phyloP scores from a whole-genome alignment of 108 stramenopile genomes.

The Nitzschia palea region DNA sequence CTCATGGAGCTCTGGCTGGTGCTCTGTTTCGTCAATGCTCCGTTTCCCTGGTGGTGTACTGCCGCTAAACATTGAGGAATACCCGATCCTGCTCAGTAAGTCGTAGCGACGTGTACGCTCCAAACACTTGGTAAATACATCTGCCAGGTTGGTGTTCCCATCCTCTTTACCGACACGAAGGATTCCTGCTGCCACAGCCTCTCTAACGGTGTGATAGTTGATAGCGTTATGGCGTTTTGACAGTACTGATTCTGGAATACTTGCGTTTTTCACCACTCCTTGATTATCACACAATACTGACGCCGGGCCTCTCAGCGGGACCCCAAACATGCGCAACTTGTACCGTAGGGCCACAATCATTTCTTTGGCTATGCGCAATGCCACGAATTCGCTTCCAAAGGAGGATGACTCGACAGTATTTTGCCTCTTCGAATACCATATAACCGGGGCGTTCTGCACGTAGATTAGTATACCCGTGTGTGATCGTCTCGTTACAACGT shows the following conservation, averaged over 20 bases:
- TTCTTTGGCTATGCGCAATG: slow-evolving; percentile 34
- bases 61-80: too few species aligned
- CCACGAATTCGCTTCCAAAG: slow-evolving; percentile 53
- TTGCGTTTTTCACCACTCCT: slow-evolving; percentile 36
- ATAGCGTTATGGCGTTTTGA: slow-evolving; percentile 44
- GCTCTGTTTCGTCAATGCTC: too few species aligned
- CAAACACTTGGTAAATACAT: slow-evolving; percentile 43
- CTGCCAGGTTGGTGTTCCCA: slow-evolving; percentile 37
- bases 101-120: not conserved
- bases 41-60: too few species aligned
- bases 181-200: slow-evolving; percentile 39
- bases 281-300: slow-evolving; percentile 47
- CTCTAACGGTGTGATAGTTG: slow-evolving; percentile 38
- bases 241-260: slow-evolving; percentile 34
- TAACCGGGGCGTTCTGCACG: slow-evolving; percentile 48
- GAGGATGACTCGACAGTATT: slow-evolving; percentile 54
- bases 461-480: slow-evolving; percentile 57
- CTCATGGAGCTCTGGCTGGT: too few species aligned
- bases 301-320: slow-evolving; percentile 39
- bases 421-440: slow-evolving; percentile 55
- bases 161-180: slow-evolving; percentile 29
- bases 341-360: slow-evolving; percentile 29
- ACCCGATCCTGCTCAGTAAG: not conserved
- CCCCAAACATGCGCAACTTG: slow-evolving; percentile 56
- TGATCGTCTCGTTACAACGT: slow-evolving; percentile 44